phyloP scores from a whole-genome alignment of 306 rosid species.

The Ochetophila trinervis region DNA sequence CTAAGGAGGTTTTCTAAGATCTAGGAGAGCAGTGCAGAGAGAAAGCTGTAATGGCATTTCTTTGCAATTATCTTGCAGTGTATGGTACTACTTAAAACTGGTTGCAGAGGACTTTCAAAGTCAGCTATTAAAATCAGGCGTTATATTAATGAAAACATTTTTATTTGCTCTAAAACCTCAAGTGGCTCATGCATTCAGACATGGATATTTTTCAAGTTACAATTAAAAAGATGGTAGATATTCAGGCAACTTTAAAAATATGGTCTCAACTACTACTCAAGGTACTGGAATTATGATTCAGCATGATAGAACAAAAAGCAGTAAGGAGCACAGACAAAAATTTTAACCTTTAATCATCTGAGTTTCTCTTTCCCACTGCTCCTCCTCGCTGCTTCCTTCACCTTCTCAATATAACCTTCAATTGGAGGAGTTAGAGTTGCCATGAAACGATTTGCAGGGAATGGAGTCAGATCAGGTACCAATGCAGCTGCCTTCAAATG shows the following conservation, averaged over 20 bases:
- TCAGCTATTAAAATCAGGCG: too few species aligned
- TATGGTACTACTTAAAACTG: too few species aligned
- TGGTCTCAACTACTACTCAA: neutral
- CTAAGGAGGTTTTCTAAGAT: too few species aligned
- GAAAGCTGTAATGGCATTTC: too few species aligned
- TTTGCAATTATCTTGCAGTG: too few species aligned
- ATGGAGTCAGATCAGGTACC: slow-evolving; percentile 77
- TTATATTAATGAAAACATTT: too few species aligned
- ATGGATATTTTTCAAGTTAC: neutral
- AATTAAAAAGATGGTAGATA: neutral
- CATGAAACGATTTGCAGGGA: slow-evolving; percentile 68
- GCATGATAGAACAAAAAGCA: neutral
- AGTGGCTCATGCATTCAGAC: too few species aligned
- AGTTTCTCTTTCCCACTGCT: slow-evolving; percentile 72
- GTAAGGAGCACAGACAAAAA: neutral
- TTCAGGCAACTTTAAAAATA: neutral
- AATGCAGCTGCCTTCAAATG: slow-evolving; percentile 65
- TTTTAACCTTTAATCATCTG: slow-evolving; percentile 44
- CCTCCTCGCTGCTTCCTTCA: slow-evolving; percentile 76
- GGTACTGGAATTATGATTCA: neutral
- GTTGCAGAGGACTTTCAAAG: too few species aligned
- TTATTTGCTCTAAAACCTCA: neutral
- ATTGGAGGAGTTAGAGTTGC: slow-evolving; percentile 90
- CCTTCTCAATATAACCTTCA: slow-evolving; percentile 60
- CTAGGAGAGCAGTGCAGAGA: too few species aligned